phyloP scores from a whole-genome alignment of 176 grass and related monocot genomes.

The Zea luxurians region DNA sequence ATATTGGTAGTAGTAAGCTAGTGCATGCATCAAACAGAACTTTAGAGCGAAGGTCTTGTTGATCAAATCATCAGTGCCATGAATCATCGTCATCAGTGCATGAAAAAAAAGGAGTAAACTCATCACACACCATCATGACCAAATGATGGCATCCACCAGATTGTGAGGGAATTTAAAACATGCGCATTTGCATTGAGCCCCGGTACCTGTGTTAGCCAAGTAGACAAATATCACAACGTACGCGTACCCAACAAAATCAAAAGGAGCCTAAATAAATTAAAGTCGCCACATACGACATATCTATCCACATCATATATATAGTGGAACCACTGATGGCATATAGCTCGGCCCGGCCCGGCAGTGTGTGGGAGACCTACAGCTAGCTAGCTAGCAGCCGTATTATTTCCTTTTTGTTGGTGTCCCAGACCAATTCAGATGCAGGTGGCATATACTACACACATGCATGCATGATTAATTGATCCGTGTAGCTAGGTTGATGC shows the following conservation, averaged over 20 bases:
- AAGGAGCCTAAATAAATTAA: slow-evolving; percentile 12
- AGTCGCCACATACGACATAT: not conserved
- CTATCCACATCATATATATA: slow-evolving; percentile 8
- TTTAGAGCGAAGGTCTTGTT: not conserved
- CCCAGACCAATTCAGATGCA: not conserved
- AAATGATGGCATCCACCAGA: slow-evolving; percentile 45
- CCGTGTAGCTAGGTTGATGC: not conserved
- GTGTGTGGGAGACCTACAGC: not conserved
- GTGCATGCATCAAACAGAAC: not conserved
- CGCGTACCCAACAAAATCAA: slow-evolving; percentile 18
- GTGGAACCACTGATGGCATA: slow-evolving; percentile 34
- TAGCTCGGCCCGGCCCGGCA: not conserved
- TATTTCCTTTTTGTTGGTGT: slow-evolving; percentile 1
- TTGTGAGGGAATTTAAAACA: slow-evolving; percentile 24
- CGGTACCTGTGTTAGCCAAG: slow-evolving; percentile 27
- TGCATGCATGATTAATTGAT: slow-evolving; percentile 8
- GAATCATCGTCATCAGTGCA: slow-evolving; percentile 33
- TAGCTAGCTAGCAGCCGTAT: not conserved
- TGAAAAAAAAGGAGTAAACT: slow-evolving; percentile 34
- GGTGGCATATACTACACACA: not conserved
- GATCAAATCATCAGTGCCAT: slow-evolving; percentile 24
- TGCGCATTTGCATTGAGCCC: slow-evolving; percentile 45
- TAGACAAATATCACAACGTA: slow-evolving; percentile 35
- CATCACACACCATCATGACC: slow-evolving; percentile 28
- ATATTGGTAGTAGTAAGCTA: not conserved